Evolutionary conservation across 2,329 filamentous ascomycete species (phyloP).

Genomic region (Stachybotrys chartarum): DNA sequence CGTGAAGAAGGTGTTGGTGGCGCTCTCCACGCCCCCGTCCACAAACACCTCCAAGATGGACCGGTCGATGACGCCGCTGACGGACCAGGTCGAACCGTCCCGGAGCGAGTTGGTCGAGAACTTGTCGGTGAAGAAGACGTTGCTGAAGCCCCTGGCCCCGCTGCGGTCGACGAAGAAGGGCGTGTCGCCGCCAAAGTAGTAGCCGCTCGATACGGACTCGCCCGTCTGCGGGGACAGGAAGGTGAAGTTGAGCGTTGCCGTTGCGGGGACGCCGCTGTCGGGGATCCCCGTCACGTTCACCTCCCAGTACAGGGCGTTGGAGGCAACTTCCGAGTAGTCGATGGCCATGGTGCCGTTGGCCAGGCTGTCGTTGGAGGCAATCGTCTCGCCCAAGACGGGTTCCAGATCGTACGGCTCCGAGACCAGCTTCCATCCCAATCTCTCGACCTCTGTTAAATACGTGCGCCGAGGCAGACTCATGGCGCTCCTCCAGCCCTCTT

Average conservation of each 20-base stretch:
- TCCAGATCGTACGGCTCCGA: constrained; percentile 40
- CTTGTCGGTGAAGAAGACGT: constrained; percentile 24
- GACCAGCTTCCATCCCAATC: constrained; percentile 44
- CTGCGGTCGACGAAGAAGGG: constrained; percentile 21
- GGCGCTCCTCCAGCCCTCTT: constrained; percentile 22
- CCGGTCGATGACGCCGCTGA: constrained; percentile 25
- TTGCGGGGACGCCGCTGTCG: constrained; percentile 5
- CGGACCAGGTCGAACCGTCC: constrained; percentile 13
- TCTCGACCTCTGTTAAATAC: constrained; percentile 42
- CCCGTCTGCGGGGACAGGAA: constrained; percentile 14
- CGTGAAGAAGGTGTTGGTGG: constrained; percentile 22
- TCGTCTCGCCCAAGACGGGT: constrained; percentile 35
- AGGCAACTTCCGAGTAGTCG: constrained; percentile 34
- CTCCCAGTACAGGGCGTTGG: constrained; percentile 46
- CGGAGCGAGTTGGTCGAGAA: constrained; percentile 14
- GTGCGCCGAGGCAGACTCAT: constrained; percentile 36
- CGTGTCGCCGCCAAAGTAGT: constrained; percentile 16
- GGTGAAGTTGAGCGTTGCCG: constrained; percentile 20
- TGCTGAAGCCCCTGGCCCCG: constrained; percentile 17
- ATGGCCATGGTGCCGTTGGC: constrained; percentile 40
- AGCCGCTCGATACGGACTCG: constrained; percentile 17
- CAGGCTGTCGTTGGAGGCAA: constrained; percentile 35
- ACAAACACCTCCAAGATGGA: constrained; percentile 27
- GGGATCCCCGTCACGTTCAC: constrained; percentile 39
- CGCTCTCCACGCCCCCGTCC: constrained; percentile 23